These are phyloP conservation scores for Dryadomyces quercivorus DNA, from an alignment of 2,329 filamentous ascomycete genomes.

Conservation along the genomic window DNA sequence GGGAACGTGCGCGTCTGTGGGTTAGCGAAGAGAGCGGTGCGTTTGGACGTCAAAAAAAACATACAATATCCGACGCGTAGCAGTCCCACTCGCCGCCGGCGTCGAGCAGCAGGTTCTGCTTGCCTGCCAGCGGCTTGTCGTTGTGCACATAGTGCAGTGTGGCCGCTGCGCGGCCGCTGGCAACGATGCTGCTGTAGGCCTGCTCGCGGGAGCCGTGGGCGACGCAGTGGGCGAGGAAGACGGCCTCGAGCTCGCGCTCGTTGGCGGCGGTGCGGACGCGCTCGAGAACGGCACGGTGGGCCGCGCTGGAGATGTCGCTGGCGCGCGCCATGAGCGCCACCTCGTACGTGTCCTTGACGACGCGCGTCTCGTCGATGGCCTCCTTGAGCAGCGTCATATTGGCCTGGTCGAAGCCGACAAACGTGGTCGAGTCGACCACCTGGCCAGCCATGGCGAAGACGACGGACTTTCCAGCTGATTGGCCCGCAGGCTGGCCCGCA, in stretches of 20 bases:
- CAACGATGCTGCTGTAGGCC: slow-evolving; percentile 80
- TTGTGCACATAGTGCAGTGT: slow-evolving; percentile 85
- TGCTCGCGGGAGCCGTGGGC: slow-evolving; percentile 66
- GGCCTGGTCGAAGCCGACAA: slow-evolving; percentile 56
- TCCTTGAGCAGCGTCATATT: slow-evolving; percentile 43
- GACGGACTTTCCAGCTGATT: not conserved
- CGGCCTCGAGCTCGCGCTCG: slow-evolving; percentile 72
- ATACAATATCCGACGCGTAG: slow-evolving; percentile 52
- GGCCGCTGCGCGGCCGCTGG: slow-evolving; percentile 65
- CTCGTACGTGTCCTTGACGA: slow-evolving; percentile 65
- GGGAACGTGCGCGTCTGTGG: slow-evolving; percentile 82
- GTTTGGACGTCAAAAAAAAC: no score
- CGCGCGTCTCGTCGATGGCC: slow-evolving; percentile 56
- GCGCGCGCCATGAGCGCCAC: slow-evolving; percentile 61
- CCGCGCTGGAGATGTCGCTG: slow-evolving; percentile 56
- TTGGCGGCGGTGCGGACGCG: slow-evolving; percentile 53
- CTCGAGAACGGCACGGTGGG: slow-evolving; percentile 51
- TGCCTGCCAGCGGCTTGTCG: slow-evolving; percentile 53
- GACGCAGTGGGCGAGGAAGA: slow-evolving; percentile 67
- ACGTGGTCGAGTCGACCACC: slow-evolving; percentile 58
- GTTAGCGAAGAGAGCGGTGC: no score
- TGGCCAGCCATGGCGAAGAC: slow-evolving; percentile 70
- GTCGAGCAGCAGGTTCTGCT: slow-evolving; percentile 73
- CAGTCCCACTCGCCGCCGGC: slow-evolving; percentile 67
- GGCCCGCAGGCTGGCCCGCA: no score